Evolutionary conservation across 768 basidiomycete species (phyloP).

Genomic region (Xanthoconium purpureum): DNA sequence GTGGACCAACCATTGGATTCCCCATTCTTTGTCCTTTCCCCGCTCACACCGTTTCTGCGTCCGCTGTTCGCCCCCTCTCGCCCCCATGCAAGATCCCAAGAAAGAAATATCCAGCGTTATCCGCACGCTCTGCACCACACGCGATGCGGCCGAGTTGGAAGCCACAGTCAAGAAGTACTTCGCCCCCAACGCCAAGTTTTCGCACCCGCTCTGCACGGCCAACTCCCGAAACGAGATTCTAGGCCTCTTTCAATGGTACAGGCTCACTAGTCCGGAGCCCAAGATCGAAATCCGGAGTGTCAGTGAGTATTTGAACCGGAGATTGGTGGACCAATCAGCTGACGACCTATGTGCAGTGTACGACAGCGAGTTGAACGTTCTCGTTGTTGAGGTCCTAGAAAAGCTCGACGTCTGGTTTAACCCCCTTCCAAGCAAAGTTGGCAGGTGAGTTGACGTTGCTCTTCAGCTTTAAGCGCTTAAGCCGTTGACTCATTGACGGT

Average conservation of each 20-base stretch:
- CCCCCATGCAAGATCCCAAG: slow-evolving; percentile 55
- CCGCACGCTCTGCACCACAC: slow-evolving; percentile 43
- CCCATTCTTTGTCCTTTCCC: neutral
- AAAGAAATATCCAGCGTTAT: slow-evolving; percentile 48
- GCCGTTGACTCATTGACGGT: neutral
- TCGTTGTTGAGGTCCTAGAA: slow-evolving; percentile 54
- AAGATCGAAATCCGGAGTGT: slow-evolving; percentile 41
- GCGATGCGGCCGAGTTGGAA: slow-evolving; percentile 49
- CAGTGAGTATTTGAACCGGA: slow-evolving; percentile 34
- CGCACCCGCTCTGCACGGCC: slow-evolving; percentile 56
- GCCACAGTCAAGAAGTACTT: slow-evolving; percentile 48
- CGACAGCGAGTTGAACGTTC: slow-evolving; percentile 38
- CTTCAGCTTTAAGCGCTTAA: neutral
- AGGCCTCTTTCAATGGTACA: slow-evolving; percentile 62
- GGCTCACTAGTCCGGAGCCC: slow-evolving; percentile 54
- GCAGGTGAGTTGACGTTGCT: slow-evolving; percentile 38
- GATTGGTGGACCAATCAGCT: neutral
- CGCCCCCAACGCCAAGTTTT: slow-evolving; percentile 52
- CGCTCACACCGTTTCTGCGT: neutral
- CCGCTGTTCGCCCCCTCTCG: neutral
- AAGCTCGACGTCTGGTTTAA: slow-evolving; percentile 39
- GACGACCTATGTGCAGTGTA: slow-evolving; percentile 39
- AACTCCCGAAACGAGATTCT: slow-evolving; percentile 54
- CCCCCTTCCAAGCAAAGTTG: slow-evolving; percentile 45
- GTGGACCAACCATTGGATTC: neutral